Percentiles rank a stretch among this genome's conserved stretches.
Conservation (phyloP, 2,329 filamentous ascomycete genomes). For the Trichoderma gracile region DNA sequence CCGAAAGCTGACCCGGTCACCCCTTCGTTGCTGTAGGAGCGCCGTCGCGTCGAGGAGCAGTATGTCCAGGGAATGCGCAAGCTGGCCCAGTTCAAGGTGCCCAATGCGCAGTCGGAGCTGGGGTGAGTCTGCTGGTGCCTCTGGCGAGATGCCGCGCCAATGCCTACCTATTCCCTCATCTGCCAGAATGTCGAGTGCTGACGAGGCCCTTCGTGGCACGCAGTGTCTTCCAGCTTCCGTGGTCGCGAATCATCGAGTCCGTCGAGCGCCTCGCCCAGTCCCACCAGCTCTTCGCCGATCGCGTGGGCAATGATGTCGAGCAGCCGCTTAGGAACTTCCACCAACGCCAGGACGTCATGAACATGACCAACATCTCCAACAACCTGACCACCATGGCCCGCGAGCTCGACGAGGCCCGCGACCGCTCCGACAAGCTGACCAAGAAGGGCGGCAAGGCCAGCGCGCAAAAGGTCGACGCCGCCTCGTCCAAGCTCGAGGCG, state of each 20-base stretch:
- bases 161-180: neutral
- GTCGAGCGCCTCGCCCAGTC: slow-evolving; percentile 80
- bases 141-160: neutral
- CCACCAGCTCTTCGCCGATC: slow-evolving; percentile 76
- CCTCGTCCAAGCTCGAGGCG: slow-evolving; percentile 70
- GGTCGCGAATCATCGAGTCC: slow-evolving; percentile 81
- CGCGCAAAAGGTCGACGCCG: slow-evolving; percentile 74
- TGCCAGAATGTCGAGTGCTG: neutral
- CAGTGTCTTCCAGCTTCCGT: slow-evolving; percentile 87
- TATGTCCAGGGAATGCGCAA: slow-evolving; percentile 83
- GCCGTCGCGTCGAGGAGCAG: slow-evolving; percentile 84
- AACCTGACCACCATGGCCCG: slow-evolving; percentile 80
- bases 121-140: slow-evolving; percentile 62
- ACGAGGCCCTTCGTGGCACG: slow-evolving; percentile 1
- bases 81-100: slow-evolving; percentile 71
- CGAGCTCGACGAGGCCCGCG: slow-evolving; percentile 80
- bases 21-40: slow-evolving; percentile 63
- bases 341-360: slow-evolving; percentile 72
- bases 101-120: slow-evolving; percentile 76
- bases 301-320: slow-evolving; percentile 88
- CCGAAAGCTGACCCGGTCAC: slow-evolving; percentile 14
- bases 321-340: slow-evolving; percentile 75
- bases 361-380: slow-evolving; percentile 76
- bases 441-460: slow-evolving; percentile 77
- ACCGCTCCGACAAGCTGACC: slow-evolving; percentile 79